Base-by-base conservation (phyloP, 2,329 filamentous ascomycete species). In the Macrophomina tecta region DNA sequence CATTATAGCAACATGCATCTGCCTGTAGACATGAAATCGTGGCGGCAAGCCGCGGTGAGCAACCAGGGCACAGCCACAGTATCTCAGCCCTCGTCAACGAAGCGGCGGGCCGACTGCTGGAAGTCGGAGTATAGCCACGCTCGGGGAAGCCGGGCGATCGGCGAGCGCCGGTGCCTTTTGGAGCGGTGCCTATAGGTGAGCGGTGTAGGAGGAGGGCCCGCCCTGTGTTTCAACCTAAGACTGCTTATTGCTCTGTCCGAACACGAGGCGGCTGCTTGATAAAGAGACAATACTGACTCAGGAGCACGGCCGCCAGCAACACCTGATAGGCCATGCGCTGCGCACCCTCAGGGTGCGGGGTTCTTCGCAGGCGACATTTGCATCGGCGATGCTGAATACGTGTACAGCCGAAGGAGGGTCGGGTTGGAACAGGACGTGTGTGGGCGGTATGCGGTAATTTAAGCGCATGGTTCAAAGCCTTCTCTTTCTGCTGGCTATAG, bases 141-240 rank as follows among this genome's bases (percentile, higher is more conserved):
- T 53, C 49, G 49, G 49, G 52, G 52, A 55, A 18, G 32, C 52
- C 52, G 52, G 52, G 5, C 36, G 45, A 60, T 36, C 52, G 34
- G 55, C 58, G n/a, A 40, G 30, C 16, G 23, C n/a, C 28, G 12
- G 9, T 60, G 40, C 40, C n/a, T 7, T 9, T 48, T 61, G 42
- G 12, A 46, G 56, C 56, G 18, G 11, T 28, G 8, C n/a, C 32
- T 62, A 49, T 49, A 62, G 58, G 42, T 49, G 58, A 62, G 58
- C 42, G 58, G 58, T 62, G 58, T 61, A 48, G 30, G 40, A 61
- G 40, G 48, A 14, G 8, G 16, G 40, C 34, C 56, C 56, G 42
- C 56, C 42, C 40, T 58, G 18, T 48, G 58, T 62, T 48, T 62
- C 58, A 28, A 23, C 23, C 23, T 23, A 23, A 28, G 46, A 40